These are phyloP conservation scores for Talaromyces funiculosus DNA, from an alignment of 2,329 filamentous ascomycete genomes.

Conservation along the genomic window DNA sequence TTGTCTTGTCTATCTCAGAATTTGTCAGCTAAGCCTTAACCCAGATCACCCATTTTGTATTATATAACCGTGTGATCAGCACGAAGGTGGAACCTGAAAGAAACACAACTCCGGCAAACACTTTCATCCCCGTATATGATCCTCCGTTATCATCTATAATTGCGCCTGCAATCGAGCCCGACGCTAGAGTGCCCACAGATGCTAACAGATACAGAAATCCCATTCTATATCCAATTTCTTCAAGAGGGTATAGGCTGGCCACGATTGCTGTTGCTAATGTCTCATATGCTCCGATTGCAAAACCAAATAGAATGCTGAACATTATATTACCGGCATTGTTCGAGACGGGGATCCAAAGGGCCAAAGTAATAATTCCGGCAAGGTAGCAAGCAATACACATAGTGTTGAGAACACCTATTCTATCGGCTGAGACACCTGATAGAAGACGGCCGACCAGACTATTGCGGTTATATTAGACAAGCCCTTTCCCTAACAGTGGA, in stretches of 20 bases:
- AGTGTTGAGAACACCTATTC: conserved; percentile 28
- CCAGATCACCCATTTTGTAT: too few species aligned
- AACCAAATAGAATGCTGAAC: not conserved
- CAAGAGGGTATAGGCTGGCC: not conserved
- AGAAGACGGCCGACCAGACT: conserved; percentile 27
- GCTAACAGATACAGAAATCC: conserved; percentile 6
- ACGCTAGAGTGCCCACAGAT: conserved; percentile 2
- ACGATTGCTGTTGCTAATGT: not conserved
- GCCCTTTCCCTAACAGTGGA: not conserved
- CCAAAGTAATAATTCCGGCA: conserved; percentile 18
- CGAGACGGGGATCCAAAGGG: conserved; percentile 20
- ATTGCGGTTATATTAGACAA: not conserved
- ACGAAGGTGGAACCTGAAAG: conserved; percentile 3
- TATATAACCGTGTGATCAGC: not conserved
- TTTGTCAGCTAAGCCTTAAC: too few species aligned
- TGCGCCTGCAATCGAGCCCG: conserved; percentile 9
- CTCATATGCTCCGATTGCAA: not conserved
- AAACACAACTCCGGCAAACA: conserved; percentile 7
- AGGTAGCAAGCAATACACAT: conserved; percentile 19
- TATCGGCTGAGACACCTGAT: conserved; percentile 28
- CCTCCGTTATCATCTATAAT: not conserved
- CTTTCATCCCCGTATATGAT: not conserved
- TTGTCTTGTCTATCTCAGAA: too few species aligned
- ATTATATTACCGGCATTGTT: not conserved
- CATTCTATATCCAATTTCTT: conserved; percentile 10